phyloP scores from a whole-genome alignment of 495 filamentous ascomycete genomes.

The Aspergillus nidulans region DNA sequence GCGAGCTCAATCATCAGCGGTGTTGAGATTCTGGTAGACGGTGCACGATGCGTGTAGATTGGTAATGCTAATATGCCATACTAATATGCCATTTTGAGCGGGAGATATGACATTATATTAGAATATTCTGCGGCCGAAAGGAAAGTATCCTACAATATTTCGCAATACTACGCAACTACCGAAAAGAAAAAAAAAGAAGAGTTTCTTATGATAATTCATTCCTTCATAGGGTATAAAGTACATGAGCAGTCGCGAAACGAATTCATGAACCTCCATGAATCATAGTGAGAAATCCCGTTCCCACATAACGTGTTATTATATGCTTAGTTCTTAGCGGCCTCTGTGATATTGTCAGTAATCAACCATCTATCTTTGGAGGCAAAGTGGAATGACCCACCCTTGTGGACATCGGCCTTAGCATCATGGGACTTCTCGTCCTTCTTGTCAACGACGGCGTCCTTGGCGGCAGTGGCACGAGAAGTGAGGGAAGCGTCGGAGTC shows the following conservation, averaged over 20 bases:
- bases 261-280: background rate
- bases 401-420: conserved; percentile 3
- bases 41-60: background rate
- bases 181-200: background rate
- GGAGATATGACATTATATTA: no score
- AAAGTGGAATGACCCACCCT: background rate
- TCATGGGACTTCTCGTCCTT: conserved; percentile 6
- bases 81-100: no score
- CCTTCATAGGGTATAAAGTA: background rate
- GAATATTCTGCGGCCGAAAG: no score
- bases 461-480: conserved; percentile 1
- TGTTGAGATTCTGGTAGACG: background rate
- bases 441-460: conserved; percentile 5
- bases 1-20: background rate
- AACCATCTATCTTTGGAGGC: background rate
- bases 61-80: background rate
- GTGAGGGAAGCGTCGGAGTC: conserved; percentile 1
- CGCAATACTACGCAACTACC: background rate
- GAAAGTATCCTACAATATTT: no score
- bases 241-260: background rate
- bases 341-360: background rate
- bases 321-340: background rate
- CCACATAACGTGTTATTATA: background rate
- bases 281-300: background rate
- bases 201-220: background rate